Conservation (phyloP, 1,284 basidiomycete species). For the Neotropicomus parvogracilis region DNA sequence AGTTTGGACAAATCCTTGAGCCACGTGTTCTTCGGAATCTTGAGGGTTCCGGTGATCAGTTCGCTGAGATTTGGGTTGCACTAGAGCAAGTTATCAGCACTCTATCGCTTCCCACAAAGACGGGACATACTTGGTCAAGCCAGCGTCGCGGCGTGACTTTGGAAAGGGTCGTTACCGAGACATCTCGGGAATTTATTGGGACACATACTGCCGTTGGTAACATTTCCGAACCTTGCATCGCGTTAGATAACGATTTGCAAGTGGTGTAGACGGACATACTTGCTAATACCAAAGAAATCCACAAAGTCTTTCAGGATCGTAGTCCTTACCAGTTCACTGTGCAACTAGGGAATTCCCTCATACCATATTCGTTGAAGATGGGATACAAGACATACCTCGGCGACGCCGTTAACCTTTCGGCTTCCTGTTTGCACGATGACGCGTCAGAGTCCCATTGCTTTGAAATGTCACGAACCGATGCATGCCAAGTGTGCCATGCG, state of each 20-base stretch:
- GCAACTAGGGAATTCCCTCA: constrained; percentile 43
- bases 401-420: constrained; percentile 90
- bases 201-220: constrained; percentile 79
- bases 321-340: constrained; percentile 68
- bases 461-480: constrained; percentile 47
- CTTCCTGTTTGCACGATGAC: constrained; percentile 44
- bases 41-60: constrained; percentile 80
- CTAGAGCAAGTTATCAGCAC: constrained; percentile 34
- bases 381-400: constrained; percentile 57
- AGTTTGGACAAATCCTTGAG: constrained; percentile 75
- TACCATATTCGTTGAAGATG: neutral
- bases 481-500: constrained; percentile 86
- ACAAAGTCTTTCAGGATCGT: constrained; percentile 93
- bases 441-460: neutral
- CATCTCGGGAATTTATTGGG: constrained; percentile 17
- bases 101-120: neutral
- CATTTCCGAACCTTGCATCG: constrained; percentile 62
- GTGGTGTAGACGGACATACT: constrained; percentile 42
- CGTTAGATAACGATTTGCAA: constrained; percentile 13
- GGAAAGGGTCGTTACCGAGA: constrained; percentile 5
- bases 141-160: constrained; percentile 81
- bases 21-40: constrained; percentile 72
- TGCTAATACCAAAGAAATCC: constrained; percentile 75
- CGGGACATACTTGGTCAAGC: constrained; percentile 65
- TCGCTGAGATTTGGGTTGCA: constrained; percentile 84